phyloP scores from a whole-genome alignment of 2,329 filamentous ascomycete species.

The Neoscytalidium dimidiatum region DNA sequence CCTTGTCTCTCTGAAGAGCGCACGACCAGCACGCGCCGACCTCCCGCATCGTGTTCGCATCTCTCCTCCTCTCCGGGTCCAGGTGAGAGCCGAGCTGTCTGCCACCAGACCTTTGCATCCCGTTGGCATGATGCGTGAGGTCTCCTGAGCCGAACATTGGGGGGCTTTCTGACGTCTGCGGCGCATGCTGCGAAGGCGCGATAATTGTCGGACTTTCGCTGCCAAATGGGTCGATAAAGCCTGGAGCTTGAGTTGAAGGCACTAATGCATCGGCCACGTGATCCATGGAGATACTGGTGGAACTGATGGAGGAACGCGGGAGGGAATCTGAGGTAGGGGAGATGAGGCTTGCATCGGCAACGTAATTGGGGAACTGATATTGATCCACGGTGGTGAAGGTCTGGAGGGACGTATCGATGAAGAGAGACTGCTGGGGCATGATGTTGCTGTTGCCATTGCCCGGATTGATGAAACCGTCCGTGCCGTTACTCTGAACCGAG shows the following conservation, averaged over 20 bases:
- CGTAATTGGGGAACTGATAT: slow-evolving; percentile 7
- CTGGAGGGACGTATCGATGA: slow-evolving; percentile 16
- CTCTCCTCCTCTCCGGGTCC: slow-evolving; percentile 38
- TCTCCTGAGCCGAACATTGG: neutral
- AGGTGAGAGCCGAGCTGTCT: slow-evolving; percentile 41
- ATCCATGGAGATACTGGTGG: neutral
- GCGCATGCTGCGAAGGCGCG: neutral
- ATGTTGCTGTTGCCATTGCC: neutral
- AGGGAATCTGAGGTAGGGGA: neutral
- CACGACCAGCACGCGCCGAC: slow-evolving; percentile 52
- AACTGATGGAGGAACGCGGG: slow-evolving; percentile 9
- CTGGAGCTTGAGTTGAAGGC: neutral
- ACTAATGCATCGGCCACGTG: neutral
- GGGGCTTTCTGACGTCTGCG: slow-evolving; percentile 13
- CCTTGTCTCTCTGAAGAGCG: slow-evolving; percentile 49
- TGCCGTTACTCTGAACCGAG: neutral
- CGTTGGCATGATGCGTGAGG: neutral
- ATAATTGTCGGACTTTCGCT: slow-evolving; percentile 10
- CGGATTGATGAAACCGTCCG: neutral
- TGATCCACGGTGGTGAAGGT: neutral
- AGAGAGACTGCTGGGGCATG: slow-evolving; percentile 9
- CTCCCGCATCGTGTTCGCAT: slow-evolving; percentile 48
- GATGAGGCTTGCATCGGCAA: neutral
- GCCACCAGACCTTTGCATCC: slow-evolving; percentile 34
- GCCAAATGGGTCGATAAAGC: slow-evolving; percentile 7